These are phyloP conservation scores for Nepenthes alata DNA, from an alignment of 179 eudicot genomes.

Conservation along the genomic window DNA sequence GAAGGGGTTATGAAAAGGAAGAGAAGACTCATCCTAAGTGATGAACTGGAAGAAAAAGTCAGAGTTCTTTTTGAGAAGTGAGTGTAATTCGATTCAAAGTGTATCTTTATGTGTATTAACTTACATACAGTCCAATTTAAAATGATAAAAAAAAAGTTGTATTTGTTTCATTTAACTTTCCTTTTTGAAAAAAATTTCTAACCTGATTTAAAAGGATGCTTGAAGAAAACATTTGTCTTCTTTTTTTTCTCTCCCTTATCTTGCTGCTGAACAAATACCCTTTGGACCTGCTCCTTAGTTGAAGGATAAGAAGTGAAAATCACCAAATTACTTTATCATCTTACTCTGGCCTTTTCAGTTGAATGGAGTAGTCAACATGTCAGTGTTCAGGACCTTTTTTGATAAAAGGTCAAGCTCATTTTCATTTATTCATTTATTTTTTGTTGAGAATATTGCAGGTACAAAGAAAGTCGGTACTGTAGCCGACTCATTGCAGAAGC, in stretches of 20 bases:
- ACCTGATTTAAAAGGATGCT: background rate
- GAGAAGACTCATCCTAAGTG: constrained; percentile 43
- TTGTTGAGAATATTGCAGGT: constrained; percentile 22
- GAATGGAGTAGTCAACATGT: background rate
- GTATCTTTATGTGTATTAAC: too few species aligned
- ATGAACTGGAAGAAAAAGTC: constrained; percentile 45
- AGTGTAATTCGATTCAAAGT: constrained; percentile 11
- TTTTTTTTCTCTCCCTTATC: background rate
- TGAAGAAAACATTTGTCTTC: background rate
- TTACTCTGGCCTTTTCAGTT: too few species aligned
- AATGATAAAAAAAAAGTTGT: background rate
- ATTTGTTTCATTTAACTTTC: too few species aligned
- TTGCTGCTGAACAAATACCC: too few species aligned
- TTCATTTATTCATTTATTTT: background rate
- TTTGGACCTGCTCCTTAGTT: background rate
- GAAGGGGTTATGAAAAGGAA: constrained; percentile 30
- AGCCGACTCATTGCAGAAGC: constrained; percentile 48
- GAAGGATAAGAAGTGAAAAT: background rate
- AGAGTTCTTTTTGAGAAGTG: constrained; percentile 59
- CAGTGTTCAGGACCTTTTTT: background rate
- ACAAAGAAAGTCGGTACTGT: constrained; percentile 41
- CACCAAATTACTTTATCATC: background rate
- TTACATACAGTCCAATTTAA: background rate
- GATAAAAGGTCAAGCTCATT: background rate
- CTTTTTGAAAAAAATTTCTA: background rate